Conservation (phyloP, 2,329 filamentous ascomycete species). For the Sporothrix mexicana region DNA sequence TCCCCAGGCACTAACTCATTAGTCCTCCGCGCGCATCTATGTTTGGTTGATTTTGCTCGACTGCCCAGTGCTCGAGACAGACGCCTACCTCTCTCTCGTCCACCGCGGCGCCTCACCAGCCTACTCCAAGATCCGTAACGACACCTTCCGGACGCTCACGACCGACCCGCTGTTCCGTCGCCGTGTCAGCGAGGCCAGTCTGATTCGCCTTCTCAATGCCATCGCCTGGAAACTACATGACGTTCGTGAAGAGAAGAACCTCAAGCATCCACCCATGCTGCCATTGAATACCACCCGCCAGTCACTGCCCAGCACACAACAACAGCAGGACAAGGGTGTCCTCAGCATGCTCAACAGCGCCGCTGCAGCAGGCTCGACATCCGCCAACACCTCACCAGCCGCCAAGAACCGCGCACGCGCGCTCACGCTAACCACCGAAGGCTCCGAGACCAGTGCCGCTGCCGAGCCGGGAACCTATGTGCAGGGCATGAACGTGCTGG, state of each 20-base stretch:
- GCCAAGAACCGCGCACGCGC: constrained; percentile 61
- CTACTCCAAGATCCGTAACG: constrained; percentile 97
- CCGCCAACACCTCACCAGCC: constrained; percentile 49
- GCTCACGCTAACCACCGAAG: constrained; percentile 66
- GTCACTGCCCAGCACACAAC: constrained; percentile 38
- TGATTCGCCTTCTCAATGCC: constrained; percentile 93
- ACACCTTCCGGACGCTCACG: constrained; percentile 94
- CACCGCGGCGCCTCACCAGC: constrained; percentile 92
- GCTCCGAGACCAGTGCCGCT: constrained; percentile 62
- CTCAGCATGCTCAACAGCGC: constrained; percentile 32
- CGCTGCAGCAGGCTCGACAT: neutral
- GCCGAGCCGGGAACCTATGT: constrained; percentile 85
- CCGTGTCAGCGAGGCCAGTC: constrained; percentile 90
- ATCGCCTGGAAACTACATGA: constrained; percentile 94
- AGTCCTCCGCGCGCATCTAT: constrained; percentile 94
- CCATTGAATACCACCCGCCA: constrained; percentile 35
- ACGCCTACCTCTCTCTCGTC: constrained; percentile 86
- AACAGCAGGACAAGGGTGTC: constrained; percentile 8
- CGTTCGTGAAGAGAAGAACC: constrained; percentile 58
- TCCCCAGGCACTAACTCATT: neutral
- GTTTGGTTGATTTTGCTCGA: constrained; percentile 95
- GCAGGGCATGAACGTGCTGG: constrained; percentile 98
- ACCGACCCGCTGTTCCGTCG: constrained; percentile 97
- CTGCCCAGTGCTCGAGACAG: constrained; percentile 80
- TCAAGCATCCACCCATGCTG: constrained; percentile 27